phyloP scores from a whole-genome alignment of 208 protist species.

The Crithidia mellificae region DNA sequence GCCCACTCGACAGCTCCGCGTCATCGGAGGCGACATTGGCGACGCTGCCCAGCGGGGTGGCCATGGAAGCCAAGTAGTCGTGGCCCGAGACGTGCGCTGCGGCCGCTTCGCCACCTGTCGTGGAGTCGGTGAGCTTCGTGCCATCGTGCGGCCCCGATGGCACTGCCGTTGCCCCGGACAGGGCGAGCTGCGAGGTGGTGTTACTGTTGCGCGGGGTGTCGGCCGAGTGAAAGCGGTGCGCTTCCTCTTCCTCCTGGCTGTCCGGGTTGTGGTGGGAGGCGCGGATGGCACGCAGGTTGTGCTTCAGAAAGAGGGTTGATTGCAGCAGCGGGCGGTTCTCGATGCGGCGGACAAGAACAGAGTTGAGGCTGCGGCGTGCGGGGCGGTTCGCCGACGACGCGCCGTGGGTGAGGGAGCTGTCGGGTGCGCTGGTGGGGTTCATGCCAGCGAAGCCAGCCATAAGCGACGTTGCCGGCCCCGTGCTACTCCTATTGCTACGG shows the following conservation, averaged over 20 bases:
- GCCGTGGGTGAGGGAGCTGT: constrained; percentile 1
- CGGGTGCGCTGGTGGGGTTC: background rate
- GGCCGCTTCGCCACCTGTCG: background rate
- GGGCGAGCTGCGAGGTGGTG: constrained; percentile 9
- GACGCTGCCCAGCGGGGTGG: constrained; percentile 6
- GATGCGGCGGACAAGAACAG: constrained; percentile 38
- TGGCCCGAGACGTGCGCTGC: background rate
- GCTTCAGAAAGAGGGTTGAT: constrained; percentile 63
- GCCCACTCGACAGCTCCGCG: constrained; percentile 6
- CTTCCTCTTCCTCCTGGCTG: background rate
- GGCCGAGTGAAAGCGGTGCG: no score
- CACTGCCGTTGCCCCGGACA: constrained; percentile 13
- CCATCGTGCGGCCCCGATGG: constrained; percentile 3
- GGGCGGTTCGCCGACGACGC: constrained; percentile 3
- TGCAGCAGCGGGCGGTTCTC: constrained; percentile 60
- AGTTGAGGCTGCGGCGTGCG: constrained; percentile 29
- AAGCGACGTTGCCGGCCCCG: background rate
- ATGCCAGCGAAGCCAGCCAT: background rate
- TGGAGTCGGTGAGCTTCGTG: background rate
- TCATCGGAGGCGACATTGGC: constrained; percentile 16
- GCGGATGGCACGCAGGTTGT: constrained; percentile 24
- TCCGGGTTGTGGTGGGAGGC: background rate
- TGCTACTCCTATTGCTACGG: background rate
- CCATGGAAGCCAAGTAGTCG: constrained; percentile 4
- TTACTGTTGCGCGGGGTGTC: constrained; percentile 7